Conservation (phyloP, 352 stramenopile species). For the Aphanomyces cochlioides region DNA sequence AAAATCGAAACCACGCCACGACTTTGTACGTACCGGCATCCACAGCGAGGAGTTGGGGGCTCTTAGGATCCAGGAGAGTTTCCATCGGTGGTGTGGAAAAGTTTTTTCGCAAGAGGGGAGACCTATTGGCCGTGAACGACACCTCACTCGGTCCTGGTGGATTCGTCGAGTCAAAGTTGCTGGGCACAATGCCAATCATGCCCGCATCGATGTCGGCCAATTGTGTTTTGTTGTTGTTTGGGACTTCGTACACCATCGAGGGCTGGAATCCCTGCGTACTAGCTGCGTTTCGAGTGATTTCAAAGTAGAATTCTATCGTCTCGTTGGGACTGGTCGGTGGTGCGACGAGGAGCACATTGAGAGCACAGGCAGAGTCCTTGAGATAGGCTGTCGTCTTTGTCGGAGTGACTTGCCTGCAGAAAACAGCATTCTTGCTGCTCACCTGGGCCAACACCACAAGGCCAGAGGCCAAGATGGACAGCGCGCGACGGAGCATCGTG, state of each 20-base stretch:
- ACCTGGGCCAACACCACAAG: not conserved
- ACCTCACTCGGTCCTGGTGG: not conserved
- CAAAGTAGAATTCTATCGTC: constrained; percentile 10
- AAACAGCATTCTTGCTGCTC: constrained; percentile 5
- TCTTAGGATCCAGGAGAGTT: constrained; percentile 5
- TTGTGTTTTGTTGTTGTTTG: not conserved
- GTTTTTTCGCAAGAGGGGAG: not conserved
- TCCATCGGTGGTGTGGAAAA: not conserved
- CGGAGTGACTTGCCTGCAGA: constrained; percentile 3
- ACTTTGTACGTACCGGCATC: not conserved
- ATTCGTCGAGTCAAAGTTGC: not conserved
- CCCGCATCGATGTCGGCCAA: constrained; percentile 10
- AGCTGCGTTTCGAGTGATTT: not conserved
- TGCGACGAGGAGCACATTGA: constrained; percentile 4
- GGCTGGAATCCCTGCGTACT: not conserved
- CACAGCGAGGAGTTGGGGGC: not conserved
- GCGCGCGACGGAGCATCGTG: not conserved
- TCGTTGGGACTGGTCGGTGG: not conserved
- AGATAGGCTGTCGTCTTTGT: not conserved
- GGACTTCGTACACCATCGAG: not conserved
- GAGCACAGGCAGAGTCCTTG: not conserved
- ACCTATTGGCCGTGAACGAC: not conserved
- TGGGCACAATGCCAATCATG: not conserved
- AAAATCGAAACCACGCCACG: not conserved
- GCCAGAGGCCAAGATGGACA: not conserved